A percentile compares a stretch with the other conserved stretches of the same genome.
Evolutionary conservation across 1,284 basidiomycete species (phyloP).

Genomic region (Athelia sp.): DNA sequence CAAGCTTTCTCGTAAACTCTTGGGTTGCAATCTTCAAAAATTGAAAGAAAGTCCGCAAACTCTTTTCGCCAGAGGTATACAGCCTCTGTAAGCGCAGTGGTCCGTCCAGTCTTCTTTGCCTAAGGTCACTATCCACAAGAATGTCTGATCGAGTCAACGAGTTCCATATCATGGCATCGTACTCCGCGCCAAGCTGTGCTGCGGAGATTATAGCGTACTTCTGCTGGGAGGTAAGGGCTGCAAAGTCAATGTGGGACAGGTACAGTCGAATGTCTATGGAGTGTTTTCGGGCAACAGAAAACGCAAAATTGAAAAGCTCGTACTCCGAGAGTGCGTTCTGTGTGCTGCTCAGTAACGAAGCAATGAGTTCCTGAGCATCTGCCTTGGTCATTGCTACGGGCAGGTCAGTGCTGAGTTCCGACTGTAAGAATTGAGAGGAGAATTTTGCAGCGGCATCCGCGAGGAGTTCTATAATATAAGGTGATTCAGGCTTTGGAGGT

Average conservation of each 20-base stretch:
- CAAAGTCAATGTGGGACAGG: slow-evolving; percentile 47
- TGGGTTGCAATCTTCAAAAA: slow-evolving; percentile 50
- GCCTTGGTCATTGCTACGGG: slow-evolving; percentile 21
- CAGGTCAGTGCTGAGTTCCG: slow-evolving; percentile 16
- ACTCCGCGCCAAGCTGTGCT: slow-evolving; percentile 30
- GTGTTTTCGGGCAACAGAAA: slow-evolving; percentile 38
- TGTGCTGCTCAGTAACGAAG: slow-evolving; percentile 39
- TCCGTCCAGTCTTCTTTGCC: slow-evolving; percentile 40
- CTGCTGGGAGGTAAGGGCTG: slow-evolving; percentile 44
- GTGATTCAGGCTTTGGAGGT: slow-evolving; percentile 37
- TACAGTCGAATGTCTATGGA: slow-evolving; percentile 38
- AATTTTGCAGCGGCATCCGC: slow-evolving; percentile 42
- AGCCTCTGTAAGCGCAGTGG: slow-evolving; percentile 55
- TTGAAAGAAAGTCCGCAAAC: slow-evolving; percentile 54
- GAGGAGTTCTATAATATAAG: slow-evolving; percentile 50
- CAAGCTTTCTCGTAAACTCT: slow-evolving; percentile 50
- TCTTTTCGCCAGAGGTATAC: slow-evolving; percentile 49
- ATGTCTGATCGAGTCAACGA: slow-evolving; percentile 57
- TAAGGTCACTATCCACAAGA: slow-evolving; percentile 42
- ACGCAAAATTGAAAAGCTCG: slow-evolving; percentile 48
- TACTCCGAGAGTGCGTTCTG: slow-evolving; percentile 54
- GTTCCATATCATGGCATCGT: slow-evolving; percentile 53
- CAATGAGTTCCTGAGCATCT: slow-evolving; percentile 35
- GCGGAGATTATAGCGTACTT: slow-evolving; percentile 45
- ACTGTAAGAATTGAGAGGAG: slow-evolving; percentile 32